A percentile compares a stretch with the other conserved stretches of the same genome.
phyloP scores from a whole-genome alignment of 176 grass and related monocot species.

The Oropetium thomaeum region DNA sequence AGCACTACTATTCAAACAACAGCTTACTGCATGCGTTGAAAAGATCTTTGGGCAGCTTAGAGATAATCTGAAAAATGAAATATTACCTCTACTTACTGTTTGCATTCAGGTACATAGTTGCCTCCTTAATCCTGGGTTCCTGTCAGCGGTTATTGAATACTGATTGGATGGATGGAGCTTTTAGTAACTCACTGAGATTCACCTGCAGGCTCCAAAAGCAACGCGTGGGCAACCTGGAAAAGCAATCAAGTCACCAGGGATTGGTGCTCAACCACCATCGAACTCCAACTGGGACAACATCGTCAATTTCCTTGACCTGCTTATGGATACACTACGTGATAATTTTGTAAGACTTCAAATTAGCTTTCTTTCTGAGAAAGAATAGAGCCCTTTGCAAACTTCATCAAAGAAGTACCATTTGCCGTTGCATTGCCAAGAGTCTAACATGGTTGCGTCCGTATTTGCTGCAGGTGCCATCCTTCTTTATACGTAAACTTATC shows the following conservation, averaged over 20 bases:
- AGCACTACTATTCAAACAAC: slow-evolving; percentile 95
- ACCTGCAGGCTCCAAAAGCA: slow-evolving; percentile 84
- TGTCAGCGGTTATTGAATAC: background rate
- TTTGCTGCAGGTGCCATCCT: slow-evolving; percentile 78
- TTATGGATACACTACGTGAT: slow-evolving; percentile 66
- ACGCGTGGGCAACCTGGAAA: slow-evolving; percentile 63
- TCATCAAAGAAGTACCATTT: background rate
- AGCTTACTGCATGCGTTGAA: slow-evolving; percentile 90
- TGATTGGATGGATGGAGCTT: background rate
- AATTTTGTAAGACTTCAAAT: slow-evolving; percentile 65
- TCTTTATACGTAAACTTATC: slow-evolving; percentile 96
- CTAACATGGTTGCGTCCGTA: slow-evolving; percentile 15
- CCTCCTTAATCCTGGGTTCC: background rate
- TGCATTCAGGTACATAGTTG: slow-evolving; percentile 88
- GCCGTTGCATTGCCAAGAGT: slow-evolving; percentile 8
- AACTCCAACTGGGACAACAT: slow-evolving; percentile 85
- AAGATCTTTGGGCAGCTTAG: slow-evolving; percentile 95
- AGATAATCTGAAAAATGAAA: slow-evolving; percentile 97
- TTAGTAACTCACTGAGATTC: slow-evolving; percentile 19
- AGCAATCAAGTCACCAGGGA: slow-evolving; percentile 63
- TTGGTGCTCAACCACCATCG: slow-evolving; percentile 45
- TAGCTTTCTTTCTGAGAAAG: slow-evolving; percentile 10
- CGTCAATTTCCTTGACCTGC: slow-evolving; percentile 81
- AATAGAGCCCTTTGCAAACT: slow-evolving; percentile 9
- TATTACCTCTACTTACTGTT: slow-evolving; percentile 77